Evolutionary conservation across 805 yeast species (phyloP), one percentile per base, ranked within the genome.

Genomic region (Ogataea naganishii): DNA sequence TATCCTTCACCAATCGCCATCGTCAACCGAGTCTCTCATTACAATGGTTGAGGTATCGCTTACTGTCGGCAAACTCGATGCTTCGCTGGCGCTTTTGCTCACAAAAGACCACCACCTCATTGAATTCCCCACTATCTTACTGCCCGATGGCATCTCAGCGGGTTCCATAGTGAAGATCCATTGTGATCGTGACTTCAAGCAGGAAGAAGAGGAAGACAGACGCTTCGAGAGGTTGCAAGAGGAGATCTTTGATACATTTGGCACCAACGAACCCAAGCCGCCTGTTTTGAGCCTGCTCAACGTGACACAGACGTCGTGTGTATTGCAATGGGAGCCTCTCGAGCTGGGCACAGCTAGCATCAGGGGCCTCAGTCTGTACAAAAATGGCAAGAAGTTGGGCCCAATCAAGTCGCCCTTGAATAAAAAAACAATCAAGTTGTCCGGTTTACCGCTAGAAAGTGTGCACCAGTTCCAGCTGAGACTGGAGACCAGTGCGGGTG

Each of bases 61-160:
- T 22, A 88, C 96, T 1, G 96, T 92, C 14, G 98, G 97, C 28
- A 88, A 88, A 60, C 66, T 89, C 26, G 98, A 92, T 52, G 95
- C 96, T 9, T 86, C 96, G 2, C 64, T 92, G 53, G 97, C 97
- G 18, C 65, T 92, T 27, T 65, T 92, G 26, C 70, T 94, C 22
- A 89, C 98, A 13, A 72, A 80, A 33, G 62, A 89, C 53, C 97
- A 89, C 54, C 95, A 88, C 51, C 66, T 89, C 37, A 88, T 92
- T 40, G 98, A 92, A 49, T 92, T 89, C 47, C 98, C 98, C n/a
- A 85, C 97, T 4, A 75, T 89, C 34, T 63, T 92, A 32, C 62
- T 92, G 26, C 98, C 98, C 7, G 81, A 79, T 43, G 88, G 89
- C 23, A 92, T 88, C 20, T 69, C 72, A 40, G 94, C 97, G 1